Evolutionary conservation across 2,329 filamentous ascomycete genomes (phyloP), one percentile per base, ranked within the genome.

Genomic region (Aspergillus nomiae): DNA sequence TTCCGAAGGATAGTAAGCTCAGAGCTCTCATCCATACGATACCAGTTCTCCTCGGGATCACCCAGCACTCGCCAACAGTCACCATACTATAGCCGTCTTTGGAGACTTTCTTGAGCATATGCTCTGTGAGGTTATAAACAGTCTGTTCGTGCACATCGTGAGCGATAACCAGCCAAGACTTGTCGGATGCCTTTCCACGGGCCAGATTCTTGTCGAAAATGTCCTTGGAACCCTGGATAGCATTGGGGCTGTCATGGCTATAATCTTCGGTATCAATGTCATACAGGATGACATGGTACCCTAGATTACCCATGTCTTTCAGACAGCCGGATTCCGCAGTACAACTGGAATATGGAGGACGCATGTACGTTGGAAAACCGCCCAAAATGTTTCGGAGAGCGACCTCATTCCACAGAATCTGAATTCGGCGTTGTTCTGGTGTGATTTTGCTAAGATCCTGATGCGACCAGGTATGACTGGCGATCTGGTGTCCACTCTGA

Each of bases 401-500:
- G 32, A 77, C 78, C 69, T 86, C 83, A 28, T 82, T 79, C 66
- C 80, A 80, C 34, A 77, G 68, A 69, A 85, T 78, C 65, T 85
- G 78, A 4, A 74, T 70, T 21, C 66, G 74, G 36, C 81, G 78
- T 56, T 78, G 75, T 1, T 66, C 64, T 3, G 71, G 68, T 2
- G 74, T 74, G 12, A 84, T 70, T 43, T 74, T 75, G 63, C 76
- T 77, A 30, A 85, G 71, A 67, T 83, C 77, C 46, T 81, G 75
- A 67, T 85, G 83, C 21, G 78, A 78, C 83, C 82, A 85, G n/a
- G 81, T 83, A 66, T 84, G 83, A 55, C 82, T 84, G 32, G 77
- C 83, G 63, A 85, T 73, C 67, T 84, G 83, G 66, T 85, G 83
- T n/a, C 82, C 81, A 46, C 77, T 79, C 12, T 66, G 65, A 21